Percentiles rank a stretch among this genome's conserved stretches.
Evolutionary conservation across 805 yeast genomes (phyloP).

Genomic region (Nakazawaea populi): DNA sequence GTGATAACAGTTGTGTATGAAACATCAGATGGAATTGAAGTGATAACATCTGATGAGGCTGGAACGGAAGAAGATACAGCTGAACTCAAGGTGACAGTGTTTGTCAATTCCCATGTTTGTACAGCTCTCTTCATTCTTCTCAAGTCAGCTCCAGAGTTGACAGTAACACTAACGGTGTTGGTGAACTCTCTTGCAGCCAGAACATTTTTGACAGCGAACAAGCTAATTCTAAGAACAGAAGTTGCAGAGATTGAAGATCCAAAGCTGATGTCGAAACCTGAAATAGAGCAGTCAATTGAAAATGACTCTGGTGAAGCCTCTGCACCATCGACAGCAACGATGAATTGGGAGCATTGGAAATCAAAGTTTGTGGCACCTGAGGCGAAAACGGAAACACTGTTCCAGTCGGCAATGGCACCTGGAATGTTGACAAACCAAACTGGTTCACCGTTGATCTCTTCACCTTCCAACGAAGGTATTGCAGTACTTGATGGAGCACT

Average conservation of each 20-base stretch:
- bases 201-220: background rate
- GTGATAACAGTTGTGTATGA: slow-evolving; percentile 9
- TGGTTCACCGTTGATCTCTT: slow-evolving; percentile 3
- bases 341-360: slow-evolving; percentile 2
- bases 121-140: slow-evolving; percentile 6
- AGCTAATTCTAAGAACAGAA: background rate
- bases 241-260: background rate
- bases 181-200: background rate
- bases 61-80: background rate
- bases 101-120: slow-evolving; percentile 1
- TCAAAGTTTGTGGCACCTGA: background rate
- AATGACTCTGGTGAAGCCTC: background rate
- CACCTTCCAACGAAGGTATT: slow-evolving; percentile 4
- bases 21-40: background rate
- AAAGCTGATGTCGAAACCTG: background rate
- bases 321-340: background rate
- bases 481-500: slow-evolving; percentile 1
- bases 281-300: background rate
- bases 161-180: background rate
- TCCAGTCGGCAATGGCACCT: slow-evolving; percentile 5
- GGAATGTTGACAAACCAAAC: slow-evolving; percentile 5
- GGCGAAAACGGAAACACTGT: background rate
- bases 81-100: background rate
- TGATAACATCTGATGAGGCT: background rate
- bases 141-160: background rate